Base-by-base conservation (phyloP, 495 filamentous ascomycete genomes). In the Aspergillus affinis region DNA sequence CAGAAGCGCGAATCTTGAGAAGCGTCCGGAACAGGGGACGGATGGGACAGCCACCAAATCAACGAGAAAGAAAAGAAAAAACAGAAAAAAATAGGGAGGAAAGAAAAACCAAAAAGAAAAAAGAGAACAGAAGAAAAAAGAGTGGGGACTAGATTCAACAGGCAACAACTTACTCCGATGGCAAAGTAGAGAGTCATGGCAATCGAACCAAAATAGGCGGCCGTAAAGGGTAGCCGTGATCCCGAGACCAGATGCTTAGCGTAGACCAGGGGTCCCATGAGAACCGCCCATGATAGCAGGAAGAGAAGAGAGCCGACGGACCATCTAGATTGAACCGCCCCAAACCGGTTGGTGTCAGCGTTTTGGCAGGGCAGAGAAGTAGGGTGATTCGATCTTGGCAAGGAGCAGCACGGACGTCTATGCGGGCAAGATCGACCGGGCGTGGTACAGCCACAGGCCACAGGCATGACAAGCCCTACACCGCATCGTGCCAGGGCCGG, bases 151-250 rank as follows among this genome's bases (percentile, higher is more conserved):
- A 55, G 44, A n/a, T n/a, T 51, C 8, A 48, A 54, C 49, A 54
- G 36, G 65, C 64, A 62, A 45, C 44, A 48, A 90, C 92, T 83
- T 85, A 97, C 94, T 57, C 89, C 89, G 62, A 97, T 79, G 18
- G 93, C 87, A 75, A 96, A 97, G 74, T 92, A 96, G 36, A 98
- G 78, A 5, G 94, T 97, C 68, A 97, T 72, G 2, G 77, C 87
- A 63, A 98, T 96, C 46, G 90, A 95, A 46, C 93, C 94, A 79
- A 98, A 97, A 81, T 98, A 98, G 27, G 92, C 90, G 52, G 92
- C 92, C 19, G 94, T 97, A 71, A 98, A 98, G 12, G 95, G 94
- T 54, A 98, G 75, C 61, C 94, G 85, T 60, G 91, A 80, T 55
- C 85, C 86, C 53, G 95, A 98, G 65, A 91, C 75, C 68, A 98